Conservation (phyloP, 768 basidiomycete species). For the Termitomyces sp. region DNA sequence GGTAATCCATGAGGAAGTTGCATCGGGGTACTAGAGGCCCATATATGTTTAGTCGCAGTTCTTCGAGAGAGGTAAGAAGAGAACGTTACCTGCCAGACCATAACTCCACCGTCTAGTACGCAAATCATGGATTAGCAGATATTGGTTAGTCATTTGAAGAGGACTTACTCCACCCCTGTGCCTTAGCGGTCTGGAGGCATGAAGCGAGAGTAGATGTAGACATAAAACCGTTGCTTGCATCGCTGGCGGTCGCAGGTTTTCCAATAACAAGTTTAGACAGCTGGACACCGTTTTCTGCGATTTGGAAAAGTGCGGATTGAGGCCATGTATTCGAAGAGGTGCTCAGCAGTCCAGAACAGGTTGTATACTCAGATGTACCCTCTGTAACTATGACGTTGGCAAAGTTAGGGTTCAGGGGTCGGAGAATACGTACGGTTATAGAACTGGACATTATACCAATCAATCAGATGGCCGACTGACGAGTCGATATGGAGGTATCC, state of each 20-base stretch:
- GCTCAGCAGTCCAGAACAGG: slow-evolving; percentile 53
- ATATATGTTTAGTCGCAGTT: not conserved
- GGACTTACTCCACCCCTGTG: slow-evolving; percentile 62
- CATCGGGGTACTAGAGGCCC: slow-evolving; percentile 22
- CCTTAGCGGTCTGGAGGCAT: slow-evolving; percentile 57
- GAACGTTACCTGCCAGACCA: slow-evolving; percentile 33
- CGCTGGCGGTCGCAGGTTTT: slow-evolving; percentile 52
- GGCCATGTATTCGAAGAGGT: slow-evolving; percentile 60
- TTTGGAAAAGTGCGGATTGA: slow-evolving; percentile 53
- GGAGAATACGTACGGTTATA: slow-evolving; percentile 35
- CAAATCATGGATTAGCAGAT: slow-evolving; percentile 1
- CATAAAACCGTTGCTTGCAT: slow-evolving; percentile 63
- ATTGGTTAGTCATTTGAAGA: not conserved
- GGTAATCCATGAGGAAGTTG: slow-evolving; percentile 29
- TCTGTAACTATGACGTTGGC: slow-evolving; percentile 31
- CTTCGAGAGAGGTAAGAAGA: not conserved
- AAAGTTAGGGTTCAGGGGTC: not conserved
- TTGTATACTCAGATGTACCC: slow-evolving; percentile 59
- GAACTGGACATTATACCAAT: slow-evolving; percentile 59
- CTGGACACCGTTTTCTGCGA: slow-evolving; percentile 51
- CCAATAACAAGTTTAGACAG: slow-evolving; percentile 70
- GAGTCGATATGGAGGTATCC: slow-evolving; percentile 53
- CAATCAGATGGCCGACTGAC: slow-evolving; percentile 51
- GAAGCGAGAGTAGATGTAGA: slow-evolving; percentile 46
- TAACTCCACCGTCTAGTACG: slow-evolving; percentile 27